Conservation (phyloP, 768 basidiomycete species). For the Boletus vinaceobasis region DNA sequence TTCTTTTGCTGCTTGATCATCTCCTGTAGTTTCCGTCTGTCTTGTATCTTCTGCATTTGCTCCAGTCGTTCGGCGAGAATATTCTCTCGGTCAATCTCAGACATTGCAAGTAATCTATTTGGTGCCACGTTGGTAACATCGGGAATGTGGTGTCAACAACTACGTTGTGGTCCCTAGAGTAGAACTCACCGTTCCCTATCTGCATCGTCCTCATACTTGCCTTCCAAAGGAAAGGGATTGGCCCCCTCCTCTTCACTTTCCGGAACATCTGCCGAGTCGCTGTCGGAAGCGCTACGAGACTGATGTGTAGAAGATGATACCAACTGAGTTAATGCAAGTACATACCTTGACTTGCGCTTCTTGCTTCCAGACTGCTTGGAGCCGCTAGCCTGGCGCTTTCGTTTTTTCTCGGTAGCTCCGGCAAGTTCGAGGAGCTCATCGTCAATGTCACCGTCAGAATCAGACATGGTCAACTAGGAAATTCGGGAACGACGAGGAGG, state of each 20-base stretch:
- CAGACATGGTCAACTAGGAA: constrained; percentile 38
- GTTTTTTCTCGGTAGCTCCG: constrained; percentile 64
- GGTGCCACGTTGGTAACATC: constrained; percentile 5
- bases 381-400: constrained; percentile 51
- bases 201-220: constrained; percentile 81
- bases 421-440: constrained; percentile 83
- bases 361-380: constrained; percentile 49
- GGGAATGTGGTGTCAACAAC: constrained; percentile 24
- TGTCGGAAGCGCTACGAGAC: constrained; percentile 37
- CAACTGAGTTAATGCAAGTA: constrained; percentile 3
- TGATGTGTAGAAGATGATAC: neutral
- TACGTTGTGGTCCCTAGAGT: constrained; percentile 24
- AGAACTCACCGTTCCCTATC: constrained; percentile 75
- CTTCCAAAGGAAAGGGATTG: constrained; percentile 87
- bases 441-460: constrained; percentile 49
- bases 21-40: constrained; percentile 67
- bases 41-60: constrained; percentile 71
- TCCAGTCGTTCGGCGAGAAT: constrained; percentile 79
- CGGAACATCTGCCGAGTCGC: constrained; percentile 48
- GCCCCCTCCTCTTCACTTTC: constrained; percentile 61
- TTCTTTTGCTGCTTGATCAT: constrained; percentile 67
- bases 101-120: constrained; percentile 68
- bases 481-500: neutral
- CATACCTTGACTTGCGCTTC: constrained; percentile 74
- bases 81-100: constrained; percentile 87